Evolutionary conservation across 768 basidiomycete species (phyloP), one percentile per base, ranked within the genome.

Genomic region (Kondoa subrosea): DNA sequence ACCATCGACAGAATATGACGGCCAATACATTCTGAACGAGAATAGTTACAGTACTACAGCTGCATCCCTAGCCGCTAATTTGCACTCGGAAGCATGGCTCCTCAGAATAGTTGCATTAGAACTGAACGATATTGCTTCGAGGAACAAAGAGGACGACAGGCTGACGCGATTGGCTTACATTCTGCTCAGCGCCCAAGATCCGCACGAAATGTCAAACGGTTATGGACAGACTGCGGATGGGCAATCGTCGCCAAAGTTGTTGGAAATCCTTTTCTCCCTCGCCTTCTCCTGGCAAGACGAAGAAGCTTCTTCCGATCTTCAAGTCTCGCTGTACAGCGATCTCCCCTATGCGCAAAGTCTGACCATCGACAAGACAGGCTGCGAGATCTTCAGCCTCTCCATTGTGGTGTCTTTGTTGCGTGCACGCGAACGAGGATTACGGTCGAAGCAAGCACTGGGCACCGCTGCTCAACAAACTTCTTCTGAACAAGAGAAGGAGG

Each of bases 41-140:
- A 81, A 83, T 21, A 81, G 85, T 27, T 80, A 87, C 14, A 76
- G 80, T 56, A 86, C 88, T 3, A 87, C 85, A 4, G 31, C 34
- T 31, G 33, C 66, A 25, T 82, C 83, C 0, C 77, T 92, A 12
- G 81, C 83, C 65, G 82, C 89, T 0, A 90, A 88, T 81, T 81
- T 96, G 14, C 85, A 85, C 17, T 78, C 90, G 57, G 86, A 90
- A 34, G 87, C 91, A 1, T 87, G 84, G 76, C 83, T 95, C 60
- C 82, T 95, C 69, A 88, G 93, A 72, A 82, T 88, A 27, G 84
- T 85, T 27, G 89, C 92, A 0, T 81, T 96, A 40, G 92, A 96
- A 75, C 79, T 95, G 2, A 92, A 92, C 70, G 83, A 88, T 15
- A 81, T 92, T 68, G 89, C 88, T 1, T 85, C 83, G 74, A 86